Conservation (phyloP, 2,329 filamentous ascomycete species). For the Sporothrix dimorphospora region DNA sequence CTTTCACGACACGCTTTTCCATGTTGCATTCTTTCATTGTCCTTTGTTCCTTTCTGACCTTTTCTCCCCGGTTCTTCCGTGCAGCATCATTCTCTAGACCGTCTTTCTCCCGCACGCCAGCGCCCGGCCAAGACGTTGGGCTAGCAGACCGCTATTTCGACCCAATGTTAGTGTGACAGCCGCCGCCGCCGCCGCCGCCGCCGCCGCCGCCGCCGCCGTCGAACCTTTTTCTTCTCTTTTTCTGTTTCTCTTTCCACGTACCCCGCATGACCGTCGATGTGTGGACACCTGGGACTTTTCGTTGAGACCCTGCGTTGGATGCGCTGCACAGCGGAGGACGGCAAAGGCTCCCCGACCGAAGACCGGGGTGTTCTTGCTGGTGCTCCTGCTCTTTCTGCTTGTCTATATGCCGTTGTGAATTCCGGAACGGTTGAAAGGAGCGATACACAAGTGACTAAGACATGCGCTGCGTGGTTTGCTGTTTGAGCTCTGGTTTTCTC, state of each 20-base stretch:
- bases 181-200: no score
- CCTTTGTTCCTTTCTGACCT: no score
- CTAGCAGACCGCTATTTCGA: slow-evolving; percentile 20
- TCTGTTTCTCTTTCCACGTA: not conserved
- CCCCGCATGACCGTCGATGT: not conserved
- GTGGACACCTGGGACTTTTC: not conserved
- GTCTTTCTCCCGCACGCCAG: not conserved
- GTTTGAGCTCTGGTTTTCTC: not conserved
- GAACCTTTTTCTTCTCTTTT: not conserved
- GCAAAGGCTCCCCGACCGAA: not conserved
- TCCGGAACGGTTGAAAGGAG: not conserved
- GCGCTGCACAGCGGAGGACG: not conserved
- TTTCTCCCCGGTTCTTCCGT: not conserved
- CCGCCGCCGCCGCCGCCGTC: no score
- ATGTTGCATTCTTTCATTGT: not conserved
- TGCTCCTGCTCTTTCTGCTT: not conserved
- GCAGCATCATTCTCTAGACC: not conserved
- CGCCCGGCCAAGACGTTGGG: not conserved
- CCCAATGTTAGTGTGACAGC: not conserved
- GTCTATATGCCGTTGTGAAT: not conserved
- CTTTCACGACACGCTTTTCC: not conserved
- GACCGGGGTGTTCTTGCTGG: not conserved
- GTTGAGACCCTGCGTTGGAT: slow-evolving; percentile 4
- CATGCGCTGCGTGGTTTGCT: not conserved
- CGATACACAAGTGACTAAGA: not conserved